These are phyloP conservation scores for Saccharomycopsis sp. DNA, from an alignment of 805 yeast genomes.

Conservation along the genomic window DNA sequence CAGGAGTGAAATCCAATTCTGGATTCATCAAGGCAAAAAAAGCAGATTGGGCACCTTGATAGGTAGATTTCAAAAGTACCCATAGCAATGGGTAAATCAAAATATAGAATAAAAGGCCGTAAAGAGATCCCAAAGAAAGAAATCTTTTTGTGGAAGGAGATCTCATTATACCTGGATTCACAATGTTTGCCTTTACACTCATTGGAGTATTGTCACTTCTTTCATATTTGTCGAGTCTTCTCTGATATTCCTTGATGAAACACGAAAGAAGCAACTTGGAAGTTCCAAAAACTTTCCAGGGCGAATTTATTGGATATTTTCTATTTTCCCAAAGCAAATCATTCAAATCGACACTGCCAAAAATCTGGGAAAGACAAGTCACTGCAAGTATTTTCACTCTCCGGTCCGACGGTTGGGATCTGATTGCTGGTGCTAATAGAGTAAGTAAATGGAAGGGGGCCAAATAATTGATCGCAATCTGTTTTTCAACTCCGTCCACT, in stretches of 20 bases:
- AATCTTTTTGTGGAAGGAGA: conserved; percentile 78
- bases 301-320: conserved; percentile 49
- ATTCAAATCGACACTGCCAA: conserved; percentile 54
- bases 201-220: conserved; percentile 61
- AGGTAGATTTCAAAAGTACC: conserved; percentile 65
- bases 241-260: conserved; percentile 74
- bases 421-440: conserved; percentile 71
- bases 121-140: conserved; percentile 63
- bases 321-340: conserved; percentile 56
- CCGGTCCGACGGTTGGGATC: conserved; percentile 88
- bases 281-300: conserved; percentile 75
- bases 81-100: conserved; percentile 75
- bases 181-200: conserved; percentile 62
- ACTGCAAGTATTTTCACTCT: conserved; percentile 80
- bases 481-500: conserved; percentile 78
- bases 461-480: conserved; percentile 73
- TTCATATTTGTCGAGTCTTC: conserved; percentile 46
- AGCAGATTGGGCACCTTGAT: conserved; percentile 73
- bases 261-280: conserved; percentile 70
- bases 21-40: conserved; percentile 67
- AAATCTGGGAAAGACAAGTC: conserved; percentile 67
- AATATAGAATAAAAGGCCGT: conserved; percentile 54
- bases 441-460: conserved; percentile 77
- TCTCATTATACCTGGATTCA: conserved; percentile 90
- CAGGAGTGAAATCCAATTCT: conserved; percentile 47